Evolutionary conservation across 352 stramenopile genomes (phyloP).

Genomic region (Globisporangium perplexum): DNA sequence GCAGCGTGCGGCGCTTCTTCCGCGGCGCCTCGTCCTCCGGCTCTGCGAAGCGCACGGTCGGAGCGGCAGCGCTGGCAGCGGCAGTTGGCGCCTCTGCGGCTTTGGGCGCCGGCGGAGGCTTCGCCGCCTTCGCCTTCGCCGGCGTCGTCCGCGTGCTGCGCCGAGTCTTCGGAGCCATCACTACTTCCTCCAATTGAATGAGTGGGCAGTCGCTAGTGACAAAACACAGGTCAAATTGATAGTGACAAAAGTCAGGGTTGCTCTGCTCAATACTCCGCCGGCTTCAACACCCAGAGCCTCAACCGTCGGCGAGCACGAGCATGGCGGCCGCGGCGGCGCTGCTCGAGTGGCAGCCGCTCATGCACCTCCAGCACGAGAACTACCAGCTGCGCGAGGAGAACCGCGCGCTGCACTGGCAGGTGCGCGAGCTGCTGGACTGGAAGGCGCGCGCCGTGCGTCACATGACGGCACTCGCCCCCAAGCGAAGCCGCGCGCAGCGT

Average conservation of each 20-base stretch:
- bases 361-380: conserved; percentile 59
- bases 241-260: not conserved
- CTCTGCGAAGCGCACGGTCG: not conserved
- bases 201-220: not conserved
- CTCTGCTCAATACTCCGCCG: not conserved
- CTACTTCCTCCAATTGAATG: too few species aligned
- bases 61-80: not conserved
- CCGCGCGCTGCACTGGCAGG: conserved; percentile 30
- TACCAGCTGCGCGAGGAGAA: conserved; percentile 61
- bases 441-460: conserved; percentile 63
- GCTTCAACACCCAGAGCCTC: conserved; percentile 1
- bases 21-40: conserved; percentile 21
- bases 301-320: not conserved
- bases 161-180: conserved; percentile 9
- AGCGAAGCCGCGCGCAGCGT: conserved; percentile 31
- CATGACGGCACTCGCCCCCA: conserved; percentile 51
- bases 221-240: not conserved
- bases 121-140: conserved; percentile 1
- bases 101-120: not conserved
- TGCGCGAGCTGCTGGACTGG: conserved; percentile 50
- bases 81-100: not conserved
- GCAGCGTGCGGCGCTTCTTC: conserved; percentile 70
- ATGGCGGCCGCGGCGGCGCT: conserved; percentile 35
- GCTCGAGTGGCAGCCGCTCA: conserved; percentile 49
- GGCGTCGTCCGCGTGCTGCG: not conserved